Evolutionary conservation across 768 basidiomycete species (phyloP), one percentile per base, ranked within the genome.

Genomic region (Lentinula lateritia): DNA sequence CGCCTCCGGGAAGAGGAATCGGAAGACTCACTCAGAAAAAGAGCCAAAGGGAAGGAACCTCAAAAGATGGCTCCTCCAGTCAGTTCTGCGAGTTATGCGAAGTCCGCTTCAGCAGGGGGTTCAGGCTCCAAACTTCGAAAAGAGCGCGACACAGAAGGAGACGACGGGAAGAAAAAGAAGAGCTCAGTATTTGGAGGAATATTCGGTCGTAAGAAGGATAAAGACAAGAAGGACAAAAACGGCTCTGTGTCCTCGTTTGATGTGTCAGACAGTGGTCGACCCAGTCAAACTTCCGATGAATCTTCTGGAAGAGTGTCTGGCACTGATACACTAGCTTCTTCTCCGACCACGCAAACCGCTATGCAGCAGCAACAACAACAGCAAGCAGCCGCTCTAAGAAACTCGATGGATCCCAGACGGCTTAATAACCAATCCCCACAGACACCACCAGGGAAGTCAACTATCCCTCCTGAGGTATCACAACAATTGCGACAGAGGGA

Each of bases 401-500:
- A 64, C 23, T 70, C 72, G n/a, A 59, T 71, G 6, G 73, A 75
- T n/a, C 64, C 70, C 10, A 71, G 71, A 58, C 68, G 66, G 1
- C 62, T 64, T 39, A 66, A 46, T 32, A 65, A 71, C 43, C 28
- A 28, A 28, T 3, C 28, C 28, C 50, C 34, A 18, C 69, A 10
- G 67, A 66, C 58, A 16, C 69, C 65, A 56, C 73, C 50, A 68
- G 69, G 72, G 0, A 62, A 65, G 62, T 61, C 69, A 59, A 66
- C 68, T 0, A 65, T 67, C 6, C 68, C 73, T 16, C 72, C 73
- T 2, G 82, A 80, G 50, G 81, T 90, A 9, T 90, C 88, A 2
- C 85, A 84, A 53, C 78, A 89, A 52, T 76, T 97, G 42, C 89
- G 92, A 62, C 90, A 95, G 73, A 84, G 86, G 57, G 95, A 97